Conservation (phyloP, 306 rosid species). For the Cercis canadensis region DNA sequence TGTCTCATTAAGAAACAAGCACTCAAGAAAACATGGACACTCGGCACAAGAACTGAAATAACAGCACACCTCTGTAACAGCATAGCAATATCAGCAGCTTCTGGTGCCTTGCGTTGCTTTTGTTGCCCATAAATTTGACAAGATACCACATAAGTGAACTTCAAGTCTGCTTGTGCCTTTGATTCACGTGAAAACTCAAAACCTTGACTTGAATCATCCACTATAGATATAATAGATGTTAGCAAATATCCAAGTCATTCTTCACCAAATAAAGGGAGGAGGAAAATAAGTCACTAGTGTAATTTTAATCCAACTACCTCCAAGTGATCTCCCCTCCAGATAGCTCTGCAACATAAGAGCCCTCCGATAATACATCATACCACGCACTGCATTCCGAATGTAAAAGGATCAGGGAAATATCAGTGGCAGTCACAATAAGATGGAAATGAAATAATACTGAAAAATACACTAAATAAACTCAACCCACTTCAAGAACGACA, state of each 20-base stretch:
- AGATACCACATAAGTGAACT: conserved; percentile 96
- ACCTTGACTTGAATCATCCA: conserved; percentile 69
- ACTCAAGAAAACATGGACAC: conserved; percentile 1
- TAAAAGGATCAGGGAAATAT: conserved; percentile 24
- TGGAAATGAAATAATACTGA: background rate
- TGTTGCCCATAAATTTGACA: conserved; percentile 99
- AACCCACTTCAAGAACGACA: conserved; percentile 15
- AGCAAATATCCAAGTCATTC: conserved; percentile 27
- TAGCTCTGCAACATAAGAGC: conserved; percentile 96
- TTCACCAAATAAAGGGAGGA: conserved; percentile 11
- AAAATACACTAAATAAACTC: conserved; percentile 11
- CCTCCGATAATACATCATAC: conserved; percentile 98
- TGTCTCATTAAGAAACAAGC: background rate
- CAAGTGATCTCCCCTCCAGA: conserved; percentile 73
- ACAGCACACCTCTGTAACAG: conserved; percentile 84
- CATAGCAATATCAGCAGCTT: conserved; percentile 93
- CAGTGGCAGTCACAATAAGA: background rate
- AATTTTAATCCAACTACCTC: conserved; percentile 63
- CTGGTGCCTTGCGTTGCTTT: conserved; percentile 72
- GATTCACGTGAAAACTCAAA: conserved; percentile 84
- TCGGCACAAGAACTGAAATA: background rate
- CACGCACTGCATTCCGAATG: conserved; percentile 87
- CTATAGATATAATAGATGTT: conserved; percentile 45
- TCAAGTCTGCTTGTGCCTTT: conserved; percentile 94
- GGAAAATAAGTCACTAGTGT: conserved; percentile 15